Conservation (phyloP, 495 filamentous ascomycete genomes). For the Bombardia bombarda region DNA sequence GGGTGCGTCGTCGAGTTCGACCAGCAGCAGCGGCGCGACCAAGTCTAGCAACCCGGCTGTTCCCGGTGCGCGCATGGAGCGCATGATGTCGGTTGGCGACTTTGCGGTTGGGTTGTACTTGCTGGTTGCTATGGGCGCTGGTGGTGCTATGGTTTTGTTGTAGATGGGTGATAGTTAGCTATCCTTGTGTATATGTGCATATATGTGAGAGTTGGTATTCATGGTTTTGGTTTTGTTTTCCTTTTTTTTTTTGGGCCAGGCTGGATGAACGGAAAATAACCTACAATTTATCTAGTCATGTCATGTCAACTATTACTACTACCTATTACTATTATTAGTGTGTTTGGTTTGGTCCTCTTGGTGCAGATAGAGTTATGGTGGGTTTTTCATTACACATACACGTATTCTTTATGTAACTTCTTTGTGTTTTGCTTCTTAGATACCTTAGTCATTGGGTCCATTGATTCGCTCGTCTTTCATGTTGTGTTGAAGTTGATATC, state of each 20-base stretch:
- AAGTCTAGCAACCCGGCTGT: conserved; percentile 40
- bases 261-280: too few relatives aligned
- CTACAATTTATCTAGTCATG: too few relatives aligned
- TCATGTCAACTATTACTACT: too few relatives aligned
- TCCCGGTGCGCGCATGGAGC: conserved; percentile 21
- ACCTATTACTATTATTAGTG: too few relatives aligned
- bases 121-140: conserved; percentile 56
- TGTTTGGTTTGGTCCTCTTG: too few relatives aligned
- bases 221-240: not conserved
- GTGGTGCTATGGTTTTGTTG: conserved; percentile 68
- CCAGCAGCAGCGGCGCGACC: conserved; percentile 24
- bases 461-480: too few relatives aligned
- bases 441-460: too few relatives aligned
- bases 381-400: too few relatives aligned
- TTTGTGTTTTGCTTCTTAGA: too few relatives aligned
- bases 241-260: not conserved
- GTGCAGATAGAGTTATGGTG: too few relatives aligned
- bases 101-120: conserved; percentile 62
- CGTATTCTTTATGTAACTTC: too few relatives aligned
- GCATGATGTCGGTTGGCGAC: conserved; percentile 49
- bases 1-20: conserved; percentile 22
- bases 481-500: too few relatives aligned
- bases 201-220: not conserved
- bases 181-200: not conserved
- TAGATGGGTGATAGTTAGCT: conserved; percentile 23